Conservation (phyloP, 176 grass and related monocot genomes). For the Aechmea fasciata region DNA sequence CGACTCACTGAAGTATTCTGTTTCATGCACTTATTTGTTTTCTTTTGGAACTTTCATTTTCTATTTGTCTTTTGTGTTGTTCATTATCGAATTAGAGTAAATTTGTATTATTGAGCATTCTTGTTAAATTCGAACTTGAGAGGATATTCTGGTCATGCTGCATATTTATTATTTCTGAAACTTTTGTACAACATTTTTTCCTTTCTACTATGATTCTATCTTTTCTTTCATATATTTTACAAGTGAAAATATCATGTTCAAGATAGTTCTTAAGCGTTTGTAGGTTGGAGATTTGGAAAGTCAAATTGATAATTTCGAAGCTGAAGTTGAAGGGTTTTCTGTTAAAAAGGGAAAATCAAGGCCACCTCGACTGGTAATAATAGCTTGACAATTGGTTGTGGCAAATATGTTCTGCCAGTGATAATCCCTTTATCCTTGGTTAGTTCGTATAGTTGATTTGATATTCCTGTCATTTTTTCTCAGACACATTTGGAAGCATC, state of each 20-base stretch:
- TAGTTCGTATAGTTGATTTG: conserved; percentile 2
- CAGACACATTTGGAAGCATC: conserved; percentile 94
- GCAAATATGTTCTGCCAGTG: conserved; percentile 10
- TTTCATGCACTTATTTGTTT: no score
- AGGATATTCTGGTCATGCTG: no score
- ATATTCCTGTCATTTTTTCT: conserved; percentile 25
- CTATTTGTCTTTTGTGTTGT: no score
- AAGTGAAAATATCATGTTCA: background rate
- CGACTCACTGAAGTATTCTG: no score
- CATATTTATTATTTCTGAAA: no score
- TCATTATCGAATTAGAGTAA: no score
- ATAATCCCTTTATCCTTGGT: background rate
- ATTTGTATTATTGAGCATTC: no score
- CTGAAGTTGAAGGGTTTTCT: conserved; percentile 94
- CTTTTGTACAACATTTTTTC: no score
- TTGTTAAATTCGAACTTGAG: no score
- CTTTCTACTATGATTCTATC: no score
- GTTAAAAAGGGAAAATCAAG: conserved; percentile 93
- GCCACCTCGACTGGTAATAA: conserved; percentile 76
- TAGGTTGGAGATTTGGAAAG: conserved; percentile 95
- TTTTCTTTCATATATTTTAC: background rate
- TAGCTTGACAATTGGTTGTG: conserved; percentile 11
- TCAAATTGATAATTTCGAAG: conserved; percentile 96
- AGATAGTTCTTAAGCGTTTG: conserved; percentile 5
- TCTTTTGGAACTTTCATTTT: no score